Percentiles rank a stretch among this genome's conserved stretches.
phyloP scores from a whole-genome alignment of 495 filamentous ascomycete species.

The Podospora pseudopauciseta region DNA sequence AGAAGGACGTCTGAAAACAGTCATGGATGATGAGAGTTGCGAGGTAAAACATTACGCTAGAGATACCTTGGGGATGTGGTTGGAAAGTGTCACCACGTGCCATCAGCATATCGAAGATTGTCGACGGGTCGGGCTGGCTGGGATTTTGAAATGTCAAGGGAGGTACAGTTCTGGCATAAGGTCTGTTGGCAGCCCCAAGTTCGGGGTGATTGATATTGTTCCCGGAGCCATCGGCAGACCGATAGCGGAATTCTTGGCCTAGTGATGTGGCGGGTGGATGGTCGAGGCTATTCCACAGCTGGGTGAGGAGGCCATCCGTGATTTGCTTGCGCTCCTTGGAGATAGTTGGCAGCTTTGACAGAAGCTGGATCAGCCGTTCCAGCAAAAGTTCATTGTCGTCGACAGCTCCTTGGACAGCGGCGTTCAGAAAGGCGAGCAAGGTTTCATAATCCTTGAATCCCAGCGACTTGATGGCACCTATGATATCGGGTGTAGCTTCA shows the following conservation, averaged over 20 bases:
- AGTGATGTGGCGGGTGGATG: constrained; percentile 61
- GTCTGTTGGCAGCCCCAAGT: constrained; percentile 52
- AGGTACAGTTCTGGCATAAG: constrained; percentile 68
- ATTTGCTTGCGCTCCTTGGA: constrained; percentile 32
- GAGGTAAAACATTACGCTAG: constrained; percentile 79
- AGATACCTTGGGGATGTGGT: constrained; percentile 71
- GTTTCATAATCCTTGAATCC: constrained; percentile 34
- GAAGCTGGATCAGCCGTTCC: constrained; percentile 40
- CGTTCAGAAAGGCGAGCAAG: constrained; percentile 33
- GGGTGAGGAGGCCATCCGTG: constrained; percentile 41
- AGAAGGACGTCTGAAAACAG: constrained; percentile 40
- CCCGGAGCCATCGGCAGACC: constrained; percentile 61
- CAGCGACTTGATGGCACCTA: constrained; percentile 27
- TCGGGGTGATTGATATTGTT: constrained; percentile 61
- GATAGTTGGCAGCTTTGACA: constrained; percentile 34
- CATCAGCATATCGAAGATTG: constrained; percentile 58
- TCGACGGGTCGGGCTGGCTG: constrained; percentile 64
- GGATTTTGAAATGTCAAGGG: constrained; percentile 43
- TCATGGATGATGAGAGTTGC: constrained; percentile 80
- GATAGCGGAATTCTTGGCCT: constrained; percentile 44
- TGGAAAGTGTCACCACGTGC: constrained; percentile 37
- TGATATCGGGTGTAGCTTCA: constrained; percentile 24
- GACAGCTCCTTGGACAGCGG: constrained; percentile 29
- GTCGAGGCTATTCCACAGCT: constrained; percentile 61
- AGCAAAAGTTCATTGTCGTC: constrained; percentile 39